Base-by-base conservation (phyloP, 2,329 filamentous ascomycete genomes). In the Pseudonectria buxi region DNA sequence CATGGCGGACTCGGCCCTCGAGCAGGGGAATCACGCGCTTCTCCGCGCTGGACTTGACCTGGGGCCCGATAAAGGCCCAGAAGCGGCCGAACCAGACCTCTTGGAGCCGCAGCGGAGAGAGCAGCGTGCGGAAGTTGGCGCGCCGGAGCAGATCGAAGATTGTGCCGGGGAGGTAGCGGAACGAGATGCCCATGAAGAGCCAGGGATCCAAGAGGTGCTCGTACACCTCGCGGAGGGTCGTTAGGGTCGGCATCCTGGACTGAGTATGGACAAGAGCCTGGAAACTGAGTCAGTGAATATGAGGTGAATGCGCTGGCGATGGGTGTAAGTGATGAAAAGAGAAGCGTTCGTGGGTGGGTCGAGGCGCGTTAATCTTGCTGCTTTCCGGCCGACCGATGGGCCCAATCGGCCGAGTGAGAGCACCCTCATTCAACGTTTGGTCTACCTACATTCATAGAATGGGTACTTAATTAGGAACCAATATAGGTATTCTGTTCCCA, bases 1-100 rank as follows among this genome's bases (percentile, higher is more conserved):
- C 73, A 11, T 46, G 45, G 10, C 37, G 37, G 4, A 68, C 60
- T 22, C 66, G 63, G 10, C 74, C 74, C 38, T 73, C 63, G 3
- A 81, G 64, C 3, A 81, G 59, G 0, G 78, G 73, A 9, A 71
- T 52, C 3, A 82, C 71, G 18, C 57, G 56, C 1, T 48, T 49
- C 25, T 61, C 63, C 13, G 59, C 66, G 27, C 43, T 50, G n/a
- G 57, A 42, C 38, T 71, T 69, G 4, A 75, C 63, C 4, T 55
- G 41, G 0, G 78, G 75, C 0, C 76, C 76, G 29, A 67, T 65
- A 35, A 52, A 62, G 24, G 58, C 57, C 79, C 79, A 84, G 59
- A 83, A 81, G 27, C 59, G 58, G 34, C 67, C 68, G 57, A 83
- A 84, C 72, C 78, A 81, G 43, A 59, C 64, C 3, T 64, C 57